These are phyloP conservation scores for Cutaneotrichosporon arboriforme DNA, from an alignment of 1,284 basidiomycete species.

Conservation along the genomic window DNA sequence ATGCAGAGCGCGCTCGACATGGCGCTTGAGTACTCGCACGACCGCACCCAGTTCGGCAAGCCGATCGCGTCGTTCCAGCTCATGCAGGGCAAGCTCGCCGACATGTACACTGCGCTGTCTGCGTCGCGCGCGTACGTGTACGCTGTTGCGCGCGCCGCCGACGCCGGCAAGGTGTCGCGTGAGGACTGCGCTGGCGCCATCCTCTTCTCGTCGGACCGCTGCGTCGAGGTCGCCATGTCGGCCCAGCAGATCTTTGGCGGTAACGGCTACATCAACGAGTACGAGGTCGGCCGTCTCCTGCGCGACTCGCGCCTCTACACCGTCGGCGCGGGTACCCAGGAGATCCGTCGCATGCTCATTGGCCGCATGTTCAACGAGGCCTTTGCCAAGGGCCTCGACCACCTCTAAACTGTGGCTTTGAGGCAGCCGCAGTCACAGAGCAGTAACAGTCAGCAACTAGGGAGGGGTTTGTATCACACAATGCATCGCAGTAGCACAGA, in stretches of 20 bases:
- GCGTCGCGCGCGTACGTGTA: conserved; percentile 88
- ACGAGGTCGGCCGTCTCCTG: conserved; percentile 76
- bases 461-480: too few species aligned
- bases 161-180: conserved; percentile 72
- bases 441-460: too few species aligned
- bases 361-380: conserved; percentile 78
- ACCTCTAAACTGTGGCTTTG: conserved; percentile 3
- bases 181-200: conserved; percentile 91
- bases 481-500: too few species aligned
- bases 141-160: conserved; percentile 82
- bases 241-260: conserved; percentile 88
- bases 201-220: conserved; percentile 80
- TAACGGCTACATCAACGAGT: conserved; percentile 91
- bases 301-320: conserved; percentile 80
- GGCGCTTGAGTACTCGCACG: conserved; percentile 81
- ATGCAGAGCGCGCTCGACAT: conserved; percentile 94
- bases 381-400: conserved; percentile 23
- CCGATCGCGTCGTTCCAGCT: conserved; percentile 88
- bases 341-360: conserved; percentile 83
- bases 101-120: conserved; percentile 93
- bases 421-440: neutral
- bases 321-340: conserved; percentile 86
- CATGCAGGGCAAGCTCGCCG: conserved; percentile 77
- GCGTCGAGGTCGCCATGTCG: conserved; percentile 83
- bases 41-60: conserved; percentile 82